Evolutionary conservation across 2,329 filamentous ascomycete genomes (phyloP), one percentile per base, ranked within the genome.

Genomic region (Fusarium sp.): DNA sequence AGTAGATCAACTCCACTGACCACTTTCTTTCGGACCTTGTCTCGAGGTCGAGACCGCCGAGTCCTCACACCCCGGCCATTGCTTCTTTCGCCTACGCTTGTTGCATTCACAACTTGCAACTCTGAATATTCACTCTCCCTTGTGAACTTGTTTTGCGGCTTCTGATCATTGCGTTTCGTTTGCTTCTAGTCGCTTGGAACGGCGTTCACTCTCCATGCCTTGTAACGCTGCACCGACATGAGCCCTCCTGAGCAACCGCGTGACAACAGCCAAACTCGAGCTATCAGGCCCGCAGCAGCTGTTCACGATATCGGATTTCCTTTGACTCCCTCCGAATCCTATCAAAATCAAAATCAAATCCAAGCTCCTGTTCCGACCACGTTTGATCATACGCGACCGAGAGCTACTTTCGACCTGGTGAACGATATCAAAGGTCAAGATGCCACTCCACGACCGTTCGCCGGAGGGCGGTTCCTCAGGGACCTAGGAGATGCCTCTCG

Each of bases 391-490:
- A 56, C 63, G 27, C 63, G 55, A 55, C 69, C 71, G 29, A 69
- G 58, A 64, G 51, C 71, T 31, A 37, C 58, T 20, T 63, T 45
- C 45, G 62, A 74, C 11, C 45, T 71, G 15, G 50, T 51, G 25
- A 68, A 63, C 46, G 62, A 68, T 48, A 43, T 63, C 23, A 57
- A 55, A 21, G 37, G 46, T 11, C 63, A 64, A 50, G 72, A 77
- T 65, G 73, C 57, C 8, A 76, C 70, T 42, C 71, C 71, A 25
- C 71, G 63, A 11, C 62, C 72, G 15, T 55, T 73, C 36, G 62
- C 64, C 14, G 75, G 72, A 45, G 70, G 75, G 14, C 77, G 79
- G 43, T 80, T 80, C 58, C 72, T 79, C n/a, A 74, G 76, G 50
- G 78, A 80, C 18, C 62, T 73, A 4, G 67, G 67, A 20, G 59